Evolutionary conservation across 164 flowering plant genomes (phyloP).

Genomic region (Vitis rupestris): DNA sequence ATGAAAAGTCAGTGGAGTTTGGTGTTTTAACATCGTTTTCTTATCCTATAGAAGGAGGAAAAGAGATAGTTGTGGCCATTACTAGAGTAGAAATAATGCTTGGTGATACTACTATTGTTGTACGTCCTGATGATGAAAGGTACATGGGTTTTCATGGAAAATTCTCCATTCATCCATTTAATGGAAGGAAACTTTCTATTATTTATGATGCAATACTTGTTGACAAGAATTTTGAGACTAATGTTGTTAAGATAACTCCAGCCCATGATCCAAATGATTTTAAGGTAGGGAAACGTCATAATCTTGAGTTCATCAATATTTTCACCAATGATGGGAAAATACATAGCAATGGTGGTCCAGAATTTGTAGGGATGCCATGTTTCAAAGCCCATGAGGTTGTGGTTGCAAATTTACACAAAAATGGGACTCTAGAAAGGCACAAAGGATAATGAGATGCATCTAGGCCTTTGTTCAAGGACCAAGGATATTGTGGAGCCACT

Average conservation of each 20-base stretch:
- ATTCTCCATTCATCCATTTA: constrained; percentile 87
- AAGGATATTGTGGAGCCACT: constrained; percentile 92
- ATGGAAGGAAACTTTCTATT: constrained; percentile 83
- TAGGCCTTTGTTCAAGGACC: constrained; percentile 91
- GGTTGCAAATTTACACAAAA: constrained; percentile 60
- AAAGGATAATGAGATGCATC: constrained; percentile 86
- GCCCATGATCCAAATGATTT: constrained; percentile 99
- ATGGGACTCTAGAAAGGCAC: constrained; percentile 86
- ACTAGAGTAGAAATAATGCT: constrained; percentile 98
- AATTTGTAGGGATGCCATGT: constrained; percentile 86
- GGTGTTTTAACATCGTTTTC: constrained; percentile 95
- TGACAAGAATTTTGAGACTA: constrained; percentile 88
- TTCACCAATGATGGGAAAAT: constrained; percentile 96
- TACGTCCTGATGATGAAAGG: constrained; percentile 83
- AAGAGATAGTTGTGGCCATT: constrained; percentile 92
- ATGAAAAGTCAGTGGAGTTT: constrained; percentile 75
- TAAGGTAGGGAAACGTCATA: constrained; percentile 92
- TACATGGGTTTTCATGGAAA: constrained; percentile 82
- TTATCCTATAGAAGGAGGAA: constrained; percentile 79
- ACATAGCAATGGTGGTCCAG: constrained; percentile 78
- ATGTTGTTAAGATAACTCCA: constrained; percentile 98
- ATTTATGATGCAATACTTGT: constrained; percentile 83
- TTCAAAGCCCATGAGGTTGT: constrained; percentile 85
- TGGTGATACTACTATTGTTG: constrained; percentile 95
- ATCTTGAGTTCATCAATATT: constrained; percentile 79